Base-by-base conservation (phyloP, 441 rosid genomes). In the Gossypium schwendimanii region DNA sequence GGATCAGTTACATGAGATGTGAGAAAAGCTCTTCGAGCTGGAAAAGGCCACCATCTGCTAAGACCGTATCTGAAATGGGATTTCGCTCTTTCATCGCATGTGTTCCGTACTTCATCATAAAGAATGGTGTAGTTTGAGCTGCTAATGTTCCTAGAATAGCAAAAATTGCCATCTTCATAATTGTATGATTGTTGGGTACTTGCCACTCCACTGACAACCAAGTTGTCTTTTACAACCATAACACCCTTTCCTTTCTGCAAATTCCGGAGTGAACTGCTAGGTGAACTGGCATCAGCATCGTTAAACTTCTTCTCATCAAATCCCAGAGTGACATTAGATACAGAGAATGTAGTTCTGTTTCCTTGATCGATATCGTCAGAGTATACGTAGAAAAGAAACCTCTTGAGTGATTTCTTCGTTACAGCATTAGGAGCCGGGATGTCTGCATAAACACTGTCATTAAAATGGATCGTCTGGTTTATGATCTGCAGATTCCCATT, bases 131-230 rank as follows among this genome's bases (percentile, higher is more conserved):
- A 89, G 84, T 92, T 92, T 26, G 81, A 83, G 84, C 93, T 89
- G 79, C 97, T 89, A 15, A 94, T 50, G 71, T 90, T 88, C 84
- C 97, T 86, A 9, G 80, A 87, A 80, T 87, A 94, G 81, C 98
- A 94, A 45, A 52, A 78, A 1, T 77, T 73, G 28, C 72, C 44
- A 68, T 86, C 84, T 18, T 69, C 70, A 63, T 82, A 91, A 44
- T 74, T 71, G 80, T 87, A 92, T 3, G 76, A 83, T 77, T 92
- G 90, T 75, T 83, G 85, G 15, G 94, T 92, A 23, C 87, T 86
- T 47, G 87, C 94, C 62, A 84, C 69, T 33, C 93, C 97, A 75
- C 83, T 79, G 15, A 58, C 45, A 74, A 88, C 91, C 75, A 80
- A 75, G 69, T 85, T 69, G 76, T 92, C 31, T 83, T 85, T 84